Percentiles rank a stretch among this genome's conserved stretches.
phyloP scores from a whole-genome alignment of 2,329 filamentous ascomycete genomes.

The Nemania sp. region DNA sequence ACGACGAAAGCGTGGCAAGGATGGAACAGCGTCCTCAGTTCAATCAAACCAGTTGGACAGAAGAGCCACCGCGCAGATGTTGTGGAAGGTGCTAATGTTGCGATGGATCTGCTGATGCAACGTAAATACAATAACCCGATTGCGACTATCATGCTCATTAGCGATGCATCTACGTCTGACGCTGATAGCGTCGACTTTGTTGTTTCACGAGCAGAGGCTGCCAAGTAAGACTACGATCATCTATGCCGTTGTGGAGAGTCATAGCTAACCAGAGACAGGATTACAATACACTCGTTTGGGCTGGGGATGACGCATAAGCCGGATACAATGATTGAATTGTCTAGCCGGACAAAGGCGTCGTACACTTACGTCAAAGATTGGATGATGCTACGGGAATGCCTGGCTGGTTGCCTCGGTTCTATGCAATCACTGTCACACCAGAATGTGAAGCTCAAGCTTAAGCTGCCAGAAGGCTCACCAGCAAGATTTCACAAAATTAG shows the following conservation, averaged over 20 bases:
- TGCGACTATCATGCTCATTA: constrained; percentile 95
- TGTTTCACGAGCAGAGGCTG: constrained; percentile 93
- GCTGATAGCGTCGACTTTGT: constrained; percentile 97
- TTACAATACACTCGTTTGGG: constrained; percentile 96
- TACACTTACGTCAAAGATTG: constrained; percentile 99
- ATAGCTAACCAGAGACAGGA: constrained; percentile 63
- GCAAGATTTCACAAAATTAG: constrained; percentile 99
- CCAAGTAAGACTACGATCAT: constrained; percentile 74
- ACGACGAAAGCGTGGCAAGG: constrained; percentile 94
- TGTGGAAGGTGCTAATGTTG: constrained; percentile 96
- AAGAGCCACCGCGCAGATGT: constrained; percentile 97
- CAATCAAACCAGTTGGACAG: constrained; percentile 92
- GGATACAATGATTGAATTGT: constrained; percentile 98
- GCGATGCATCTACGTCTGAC: constrained; percentile 95
- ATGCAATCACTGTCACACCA: constrained; percentile 97
- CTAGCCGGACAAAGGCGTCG: constrained; percentile 92
- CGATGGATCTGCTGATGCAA: constrained; percentile 99
- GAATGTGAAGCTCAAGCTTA: constrained; percentile 95
- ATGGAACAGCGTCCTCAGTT: constrained; percentile 86
- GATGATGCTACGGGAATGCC: constrained; percentile 99
- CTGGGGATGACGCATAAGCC: constrained; percentile 97
- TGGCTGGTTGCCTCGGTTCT: constrained; percentile 91
- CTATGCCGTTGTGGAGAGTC: constrained; percentile 2
- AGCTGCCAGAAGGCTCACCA: constrained; percentile 93
- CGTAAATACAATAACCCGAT: constrained; percentile 95